Evolutionary conservation across 352 stramenopile species (phyloP), one percentile per base, ranked within the genome.

Genomic region (Phytopythium montanum): DNA sequence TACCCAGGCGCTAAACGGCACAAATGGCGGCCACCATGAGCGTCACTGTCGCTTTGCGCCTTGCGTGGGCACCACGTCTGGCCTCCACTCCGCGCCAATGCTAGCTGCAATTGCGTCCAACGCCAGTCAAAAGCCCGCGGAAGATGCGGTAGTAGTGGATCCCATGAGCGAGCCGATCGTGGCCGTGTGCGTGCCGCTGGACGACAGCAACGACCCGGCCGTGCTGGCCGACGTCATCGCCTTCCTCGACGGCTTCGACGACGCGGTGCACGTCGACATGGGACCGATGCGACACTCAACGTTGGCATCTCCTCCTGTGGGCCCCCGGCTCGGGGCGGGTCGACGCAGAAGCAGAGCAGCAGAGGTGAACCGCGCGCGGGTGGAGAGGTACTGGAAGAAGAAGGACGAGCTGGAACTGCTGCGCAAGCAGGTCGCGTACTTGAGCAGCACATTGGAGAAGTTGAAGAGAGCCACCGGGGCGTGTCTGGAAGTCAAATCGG

Each of bases 181-280:
- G 44, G 10, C 44, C 7, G 13, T 31, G 4, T 19, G 44, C 21
- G 44, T 31, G 10, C 9, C 44, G 12, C 12, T 50, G 13, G 44
- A 31, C 44, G 44, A 31, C 21, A 33, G 10, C 21, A 50, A 31
- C 33, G 51, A 56, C 9, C 31, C 33, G 51, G 19, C 9, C 29
- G 33, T 45, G 21, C 13, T 56, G 33, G 51, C 19, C 19, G 51
- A 56, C 12, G 2, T 56, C 9, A 28, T 56, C 29, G 29, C 31
- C n/a, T 56, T 56, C 33, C 51, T 56, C 2, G 51, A 56, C 13
- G 33, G 31, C 8, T 56, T 56, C n/a, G 51, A 56, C 4, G 44
- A 29, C 21, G 14, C 23, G 21, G 44, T 13, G 18, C 21, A 13
- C 10, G 9, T 23, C 23, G 41, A 16, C 8, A 48, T 21, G 23